Evolutionary conservation across 345 rosid genomes (phyloP).

Genomic region (Abelmoschus esculentus): DNA sequence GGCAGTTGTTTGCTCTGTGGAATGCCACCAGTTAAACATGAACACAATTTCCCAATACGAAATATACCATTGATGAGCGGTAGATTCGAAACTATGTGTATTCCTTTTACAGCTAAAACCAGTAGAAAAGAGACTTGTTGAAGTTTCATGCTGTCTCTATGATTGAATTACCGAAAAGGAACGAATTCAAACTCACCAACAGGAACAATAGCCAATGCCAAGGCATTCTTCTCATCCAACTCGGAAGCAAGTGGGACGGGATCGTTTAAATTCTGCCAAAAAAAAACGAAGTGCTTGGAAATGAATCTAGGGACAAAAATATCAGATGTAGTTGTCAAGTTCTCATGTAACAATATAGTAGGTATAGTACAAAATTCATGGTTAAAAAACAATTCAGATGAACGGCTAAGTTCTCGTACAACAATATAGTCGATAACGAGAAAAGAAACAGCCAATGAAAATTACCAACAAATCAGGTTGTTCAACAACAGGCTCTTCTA

Average conservation of each 20-base stretch:
- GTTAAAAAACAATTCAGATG: neutral
- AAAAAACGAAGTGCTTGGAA: constrained; percentile 12
- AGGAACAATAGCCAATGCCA: constrained; percentile 92
- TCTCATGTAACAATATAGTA: neutral
- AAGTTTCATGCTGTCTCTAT: neutral
- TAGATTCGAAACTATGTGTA: neutral
- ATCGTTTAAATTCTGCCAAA: constrained; percentile 64
- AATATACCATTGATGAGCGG: neutral
- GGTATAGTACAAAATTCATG: neutral
- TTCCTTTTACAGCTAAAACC: neutral
- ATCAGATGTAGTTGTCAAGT: neutral
- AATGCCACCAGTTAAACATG: constrained; percentile 12
- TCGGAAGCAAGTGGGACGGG: constrained; percentile 64
- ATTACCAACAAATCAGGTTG: constrained; percentile 82
- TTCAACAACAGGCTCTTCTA: constrained; percentile 35
- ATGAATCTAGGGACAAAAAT: constrained; percentile 1
- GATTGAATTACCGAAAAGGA: neutral
- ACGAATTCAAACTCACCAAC: constrained; percentile 40
- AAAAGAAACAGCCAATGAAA: neutral
- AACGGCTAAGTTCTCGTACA: no score
- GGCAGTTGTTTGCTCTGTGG: constrained; percentile 53
- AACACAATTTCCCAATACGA: neutral
- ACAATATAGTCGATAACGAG: neutral
- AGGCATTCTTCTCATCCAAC: constrained; percentile 75
- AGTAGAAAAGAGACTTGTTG: neutral